A percentile compares a stretch with the other conserved stretches of the same genome.
These are phyloP conservation scores for Colletotrichum sansevieriae DNA, from an alignment of 2,329 filamentous ascomycete genomes.

Conservation along the genomic window DNA sequence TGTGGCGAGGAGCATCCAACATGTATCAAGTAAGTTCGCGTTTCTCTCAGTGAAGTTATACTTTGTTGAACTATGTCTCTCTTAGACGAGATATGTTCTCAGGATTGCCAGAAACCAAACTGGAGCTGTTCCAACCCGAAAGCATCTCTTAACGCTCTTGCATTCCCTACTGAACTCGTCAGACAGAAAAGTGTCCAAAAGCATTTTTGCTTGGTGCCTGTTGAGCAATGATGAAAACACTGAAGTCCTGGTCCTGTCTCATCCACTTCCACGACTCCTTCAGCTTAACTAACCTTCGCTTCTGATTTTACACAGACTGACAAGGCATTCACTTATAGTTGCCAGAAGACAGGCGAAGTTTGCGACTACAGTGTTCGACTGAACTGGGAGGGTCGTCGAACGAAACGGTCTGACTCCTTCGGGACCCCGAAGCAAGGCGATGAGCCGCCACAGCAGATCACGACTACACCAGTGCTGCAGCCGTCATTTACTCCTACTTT, in stretches of 20 bases:
- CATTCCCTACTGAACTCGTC: too few species aligned
- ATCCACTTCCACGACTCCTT: not conserved
- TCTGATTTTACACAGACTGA: not conserved
- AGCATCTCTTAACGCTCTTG: too few species aligned
- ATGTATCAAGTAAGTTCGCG: slow-evolving; percentile 70
- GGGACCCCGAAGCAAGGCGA: slow-evolving; percentile 45
- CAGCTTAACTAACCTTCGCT: too few species aligned
- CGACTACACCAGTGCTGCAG: slow-evolving; percentile 49
- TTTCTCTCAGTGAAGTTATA: slow-evolving; percentile 23
- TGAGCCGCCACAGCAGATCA: slow-evolving; percentile 45
- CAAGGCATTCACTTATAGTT: slow-evolving; percentile 54
- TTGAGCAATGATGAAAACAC: too few species aligned
- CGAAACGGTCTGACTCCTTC: slow-evolving; percentile 64
- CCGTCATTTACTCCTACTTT: slow-evolving; percentile 52
- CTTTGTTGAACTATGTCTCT: too few species aligned
- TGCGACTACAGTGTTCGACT: slow-evolving; percentile 87
- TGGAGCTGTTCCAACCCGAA: too few species aligned
- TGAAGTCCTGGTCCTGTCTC: too few species aligned
- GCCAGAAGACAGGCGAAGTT: slow-evolving; percentile 76
- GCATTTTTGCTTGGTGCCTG: too few species aligned
- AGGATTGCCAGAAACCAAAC: too few species aligned
- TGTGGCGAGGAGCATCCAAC: slow-evolving; percentile 83
- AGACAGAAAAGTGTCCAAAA: too few species aligned
- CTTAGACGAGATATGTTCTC: too few species aligned
- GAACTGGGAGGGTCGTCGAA: slow-evolving; percentile 83